These are phyloP conservation scores for Durusdinium trenchii DNA, from an alignment of 73 alveolate genomes.

Conservation along the genomic window DNA sequence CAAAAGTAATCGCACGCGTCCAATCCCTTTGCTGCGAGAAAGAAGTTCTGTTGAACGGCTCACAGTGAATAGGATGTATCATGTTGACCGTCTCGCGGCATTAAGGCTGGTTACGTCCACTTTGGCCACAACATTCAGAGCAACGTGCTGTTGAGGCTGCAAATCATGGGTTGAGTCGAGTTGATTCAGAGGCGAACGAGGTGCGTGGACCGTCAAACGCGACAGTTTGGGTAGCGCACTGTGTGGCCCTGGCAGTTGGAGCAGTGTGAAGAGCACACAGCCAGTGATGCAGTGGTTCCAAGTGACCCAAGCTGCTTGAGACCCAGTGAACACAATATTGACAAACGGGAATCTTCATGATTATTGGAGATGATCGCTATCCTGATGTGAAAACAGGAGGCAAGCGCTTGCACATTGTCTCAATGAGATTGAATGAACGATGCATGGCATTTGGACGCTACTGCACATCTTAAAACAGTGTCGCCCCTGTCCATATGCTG, in stretches of 20 bases:
- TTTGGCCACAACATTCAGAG: slow-evolving; percentile 29
- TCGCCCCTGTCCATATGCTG: too few species aligned
- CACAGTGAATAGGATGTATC: not conserved
- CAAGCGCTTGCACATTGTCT: too few species aligned
- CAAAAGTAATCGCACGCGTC: not conserved
- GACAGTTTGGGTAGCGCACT: not conserved
- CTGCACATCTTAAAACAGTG: too few species aligned
- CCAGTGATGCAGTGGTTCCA: not conserved
- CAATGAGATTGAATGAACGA: too few species aligned
- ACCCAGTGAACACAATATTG: too few species aligned
- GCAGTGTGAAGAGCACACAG: not conserved
- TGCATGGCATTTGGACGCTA: too few species aligned
- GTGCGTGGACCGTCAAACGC: not conserved
- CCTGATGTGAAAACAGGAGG: too few species aligned
- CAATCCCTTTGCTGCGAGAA: not conserved
- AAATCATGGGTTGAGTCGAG: too few species aligned
- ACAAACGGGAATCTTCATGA: too few species aligned
- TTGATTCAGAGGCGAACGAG: too few species aligned
- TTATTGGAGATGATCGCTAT: too few species aligned
- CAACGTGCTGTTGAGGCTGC: slow-evolving; percentile 46
- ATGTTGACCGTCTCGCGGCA: not conserved
- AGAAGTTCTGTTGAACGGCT: not conserved
- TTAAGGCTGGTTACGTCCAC: slow-evolving; percentile 44
- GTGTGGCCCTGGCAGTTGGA: not conserved
- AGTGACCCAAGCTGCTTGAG: not conserved